A percentile compares a stretch with the other conserved stretches of the same genome.
These are phyloP conservation scores for Mycena rebaudengoi DNA, from an alignment of 768 basidiomycete genomes.

Conservation along the genomic window DNA sequence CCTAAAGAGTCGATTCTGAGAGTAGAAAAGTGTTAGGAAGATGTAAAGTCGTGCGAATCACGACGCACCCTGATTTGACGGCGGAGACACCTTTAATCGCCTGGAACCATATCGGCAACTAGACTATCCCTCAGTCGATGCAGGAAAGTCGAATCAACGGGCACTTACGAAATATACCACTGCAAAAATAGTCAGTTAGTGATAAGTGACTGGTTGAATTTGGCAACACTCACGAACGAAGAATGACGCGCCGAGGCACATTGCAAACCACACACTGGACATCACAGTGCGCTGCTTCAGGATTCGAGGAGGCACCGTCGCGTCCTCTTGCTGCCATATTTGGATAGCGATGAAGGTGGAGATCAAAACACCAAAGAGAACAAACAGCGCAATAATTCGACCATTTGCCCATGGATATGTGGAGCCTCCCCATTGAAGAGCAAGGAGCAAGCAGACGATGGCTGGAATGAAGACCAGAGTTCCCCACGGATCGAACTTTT, in stretches of 20 bases:
- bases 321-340: not conserved
- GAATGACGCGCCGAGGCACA: not conserved
- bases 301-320: not conserved
- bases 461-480: too few relatives aligned
- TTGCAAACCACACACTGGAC: not conserved
- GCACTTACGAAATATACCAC: too few relatives aligned
- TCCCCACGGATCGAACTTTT: slow-evolving; percentile 44
- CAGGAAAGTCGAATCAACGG: too few relatives aligned
- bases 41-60: too few relatives aligned
- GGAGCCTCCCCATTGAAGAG: slow-evolving; percentile 53
- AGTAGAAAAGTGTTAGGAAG: too few relatives aligned
- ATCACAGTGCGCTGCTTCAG: not conserved
- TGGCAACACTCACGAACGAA: not conserved
- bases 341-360: not conserved
- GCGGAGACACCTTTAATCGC: slow-evolving; percentile 49
- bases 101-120: slow-evolving; percentile 39
- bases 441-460: slow-evolving; percentile 46
- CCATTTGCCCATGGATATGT: slow-evolving; percentile 47
- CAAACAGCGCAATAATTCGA: slow-evolving; percentile 31
- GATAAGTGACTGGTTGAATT: too few relatives aligned
- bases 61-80: not conserved
- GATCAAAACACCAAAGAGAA: not conserved
- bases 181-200: too few relatives aligned
- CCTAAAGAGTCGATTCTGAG: slow-evolving; percentile 38
- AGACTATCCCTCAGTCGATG: too few relatives aligned